Evolutionary conservation across 2,329 filamentous ascomycete genomes (phyloP), one percentile per base, ranked within the genome.

Genomic region (Parastagonospora avenae): DNA sequence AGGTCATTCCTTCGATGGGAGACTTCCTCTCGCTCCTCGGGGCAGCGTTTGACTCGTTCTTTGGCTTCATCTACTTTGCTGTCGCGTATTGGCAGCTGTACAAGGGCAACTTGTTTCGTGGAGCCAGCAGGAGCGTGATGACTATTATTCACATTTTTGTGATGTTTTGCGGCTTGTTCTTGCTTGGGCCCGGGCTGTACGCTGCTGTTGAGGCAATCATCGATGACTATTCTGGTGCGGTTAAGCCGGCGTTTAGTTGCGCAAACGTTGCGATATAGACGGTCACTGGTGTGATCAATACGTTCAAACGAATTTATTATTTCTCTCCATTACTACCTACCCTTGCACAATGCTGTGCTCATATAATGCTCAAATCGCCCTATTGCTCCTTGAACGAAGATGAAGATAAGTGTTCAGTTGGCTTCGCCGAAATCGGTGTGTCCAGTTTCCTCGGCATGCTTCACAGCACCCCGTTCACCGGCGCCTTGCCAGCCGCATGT

Each of bases 1-100:
- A 96, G 72, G 87, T 95, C 39, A 96, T 96, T 64, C 92, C 92
- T 0, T 96, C 96, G 80, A 96, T 96, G 77, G 88, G 86, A 7
- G 91, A 91, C 51, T 79, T 82, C 51, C 72, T 82, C 10, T 85
- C 85, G 4, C 79, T 90, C 53, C 89, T 91, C 85, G 89, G 86
- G 11, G 90, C 90, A 1, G 82, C 96, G 1, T 96, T 96, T 67
- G 91, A 96, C 75, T 92, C 88, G 46, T 92, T 91, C 80, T 92
- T 92, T 64, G 92, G 92, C 19, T 96, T 96, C 79, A 95, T 96
- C 70, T 96, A 96, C 79, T 96, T 89, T 87, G 89, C 88, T 8
- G 82, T 91, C 1, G 89, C 89, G 1, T 92, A 90, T 67, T 83
- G 91, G 67, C 83, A 88, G 46, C 90, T 92, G 87, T 81, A 88